Conservation (phyloP, 2,329 filamentous ascomycete species). For the Alternaria solani region DNA sequence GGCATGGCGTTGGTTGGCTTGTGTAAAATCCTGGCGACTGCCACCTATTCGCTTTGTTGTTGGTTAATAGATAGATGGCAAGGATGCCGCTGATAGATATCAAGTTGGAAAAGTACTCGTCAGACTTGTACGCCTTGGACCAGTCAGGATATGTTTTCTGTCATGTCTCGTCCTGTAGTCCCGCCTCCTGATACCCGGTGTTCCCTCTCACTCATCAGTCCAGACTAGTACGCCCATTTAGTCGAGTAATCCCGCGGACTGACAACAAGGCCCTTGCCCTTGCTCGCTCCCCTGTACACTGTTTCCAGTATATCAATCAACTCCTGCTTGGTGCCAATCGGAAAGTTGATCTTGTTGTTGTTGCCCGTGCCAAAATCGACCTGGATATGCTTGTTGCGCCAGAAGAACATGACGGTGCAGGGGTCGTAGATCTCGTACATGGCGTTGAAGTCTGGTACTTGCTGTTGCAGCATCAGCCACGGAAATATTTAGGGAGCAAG, state of each 20-base stretch:
- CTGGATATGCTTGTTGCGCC: conserved; percentile 60
- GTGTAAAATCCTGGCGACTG: background rate
- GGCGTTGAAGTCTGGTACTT: conserved; percentile 83
- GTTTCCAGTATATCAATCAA: conserved; percentile 98
- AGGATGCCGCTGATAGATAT: background rate
- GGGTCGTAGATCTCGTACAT: conserved; percentile 93
- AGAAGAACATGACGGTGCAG: conserved; percentile 94
- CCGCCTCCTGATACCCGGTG: background rate
- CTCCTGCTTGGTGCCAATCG: conserved; percentile 93
- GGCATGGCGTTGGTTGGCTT: conserved; percentile 17
- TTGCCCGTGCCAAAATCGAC: conserved; percentile 74
- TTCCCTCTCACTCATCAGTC: background rate
- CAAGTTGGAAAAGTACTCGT: background rate
- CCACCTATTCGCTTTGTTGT: background rate
- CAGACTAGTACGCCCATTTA: conserved; percentile 60
- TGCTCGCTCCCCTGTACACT: conserved; percentile 93
- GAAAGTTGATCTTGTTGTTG: conserved; percentile 96
- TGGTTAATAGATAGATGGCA: background rate
- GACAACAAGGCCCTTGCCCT: conserved; percentile 90
- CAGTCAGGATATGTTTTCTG: background rate
- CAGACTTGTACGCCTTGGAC: background rate
- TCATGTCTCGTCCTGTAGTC: background rate
- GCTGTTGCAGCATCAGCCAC: background rate
- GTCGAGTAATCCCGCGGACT: conserved; percentile 84
- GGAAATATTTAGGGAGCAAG: background rate